Base-by-base conservation (phyloP, 805 yeast genomes). In the Blastobotrys peoriensis region DNA sequence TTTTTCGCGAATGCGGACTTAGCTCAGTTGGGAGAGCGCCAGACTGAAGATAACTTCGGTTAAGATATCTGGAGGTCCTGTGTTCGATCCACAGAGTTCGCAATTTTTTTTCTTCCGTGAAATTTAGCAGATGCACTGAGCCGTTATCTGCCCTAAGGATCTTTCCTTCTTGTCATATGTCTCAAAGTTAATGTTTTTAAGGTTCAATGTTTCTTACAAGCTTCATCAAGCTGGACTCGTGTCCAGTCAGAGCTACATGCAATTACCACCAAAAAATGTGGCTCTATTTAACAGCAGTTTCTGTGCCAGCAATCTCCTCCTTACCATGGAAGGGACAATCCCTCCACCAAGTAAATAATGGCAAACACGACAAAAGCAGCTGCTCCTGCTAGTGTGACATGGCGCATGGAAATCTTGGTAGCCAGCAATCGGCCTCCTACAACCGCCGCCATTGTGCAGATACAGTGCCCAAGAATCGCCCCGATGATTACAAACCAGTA, bases 351-450 rank as follows among this genome's bases (percentile, higher is more conserved):
- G 64, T 93, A 93, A 60, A 87, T 65, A 28, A 88, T 56, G 5
- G 96, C 79, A 65, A 93, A 93, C 17, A 86, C 61, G 52, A 88
- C 75, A 68, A 93, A 93, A 5, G 96, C 91, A 42, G 71, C 64
- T 5, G 97, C 85, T 36, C 99, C 98, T 40, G 93, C 88, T 40
- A 93, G 67, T 1, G 98, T 88, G 51, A 93, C 91, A 28, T 82
- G 86, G 67, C 95, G 79, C 86, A 93, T 79, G 51, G 95, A 83
- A 50, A 93, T 86, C 62, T 80, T 83, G 33, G 88, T 76, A 30
- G 98, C 98, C 49, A 93, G 71, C 47, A 86, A 73, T 67, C 84
- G 85, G 23, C 99, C 99, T 40, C 98, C 97, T 44, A 86, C 41
- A 37, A 91, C 94, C n/a, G 98, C 98, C 47, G 87, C 76, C 27